Base-by-base conservation (phyloP, 2,329 filamentous ascomycete genomes). In the Fusarium sulawesiense region DNA sequence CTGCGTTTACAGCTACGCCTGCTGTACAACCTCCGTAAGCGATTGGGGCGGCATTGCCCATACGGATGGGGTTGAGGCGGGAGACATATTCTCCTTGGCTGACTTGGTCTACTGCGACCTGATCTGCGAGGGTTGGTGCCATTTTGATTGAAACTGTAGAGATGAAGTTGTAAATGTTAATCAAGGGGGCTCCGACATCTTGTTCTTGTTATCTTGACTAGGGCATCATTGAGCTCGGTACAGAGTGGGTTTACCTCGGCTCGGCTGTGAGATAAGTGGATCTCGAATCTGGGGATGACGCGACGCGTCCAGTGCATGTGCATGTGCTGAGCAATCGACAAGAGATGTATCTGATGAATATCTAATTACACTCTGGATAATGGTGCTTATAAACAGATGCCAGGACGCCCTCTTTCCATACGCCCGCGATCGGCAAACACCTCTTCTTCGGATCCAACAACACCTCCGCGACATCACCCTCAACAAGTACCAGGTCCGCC, bases 11-110 rank as follows among this genome's bases (percentile, higher is more conserved):
- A 2, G 82, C 84, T 4, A 81, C 64, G 6, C 73, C 79, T 3
- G 83, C 71, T 3, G 83, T 76, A 64, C 79, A 85, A 2, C 84
- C 83, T 32, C 84, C 83, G 61, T 83, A 85, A 3, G 83, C 83
- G 34, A 80, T 77, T 23, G 78, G 76, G 53, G 67, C 55, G 4
- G 74, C 54, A 45, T 79, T 79, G 16, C 78, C 78, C 77, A 79
- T 75, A 16, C 72, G 64, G 18, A 75, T 64, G 2, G 78, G 78
- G n/a, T 69, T 55, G 12, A 58, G 45, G 13, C 68, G 72, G n/a
- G 77, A 77, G 44, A 75, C 67, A 47, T 70, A 79, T 32, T 73
- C 68, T 14, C 72, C 68, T 0, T 64, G 37, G 2, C 48, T 34
- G 9, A 75, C 41, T 29, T 68, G 60, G 49, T 76, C 75, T 11